Conservation (phyloP, 2,329 filamentous ascomycete species). For the Diatrype stigma region DNA sequence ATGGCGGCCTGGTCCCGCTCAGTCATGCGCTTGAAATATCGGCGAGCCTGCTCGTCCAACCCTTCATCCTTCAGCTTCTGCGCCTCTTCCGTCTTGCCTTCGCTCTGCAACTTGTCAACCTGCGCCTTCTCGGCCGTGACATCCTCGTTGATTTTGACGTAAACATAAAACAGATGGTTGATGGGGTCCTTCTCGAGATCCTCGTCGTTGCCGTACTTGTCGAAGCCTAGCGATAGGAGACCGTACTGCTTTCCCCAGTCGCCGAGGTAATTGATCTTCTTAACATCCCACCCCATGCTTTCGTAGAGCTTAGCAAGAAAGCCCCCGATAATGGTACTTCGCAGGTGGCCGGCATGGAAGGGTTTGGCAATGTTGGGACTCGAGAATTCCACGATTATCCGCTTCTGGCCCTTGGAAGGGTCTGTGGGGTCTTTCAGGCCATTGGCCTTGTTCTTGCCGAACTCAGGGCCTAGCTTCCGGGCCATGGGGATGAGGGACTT, state of each 20-base stretch:
- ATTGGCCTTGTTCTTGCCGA: conserved; percentile 59
- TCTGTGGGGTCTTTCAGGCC: conserved; percentile 51
- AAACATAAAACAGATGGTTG: conserved; percentile 68
- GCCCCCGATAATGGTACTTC: conserved; percentile 73
- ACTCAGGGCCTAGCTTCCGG: conserved; percentile 55
- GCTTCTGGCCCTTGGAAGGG: conserved; percentile 36
- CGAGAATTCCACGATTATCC: conserved; percentile 66
- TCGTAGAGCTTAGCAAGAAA: conserved; percentile 68
- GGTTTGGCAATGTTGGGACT: conserved; percentile 75
- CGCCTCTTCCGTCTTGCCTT: conserved; percentile 39
- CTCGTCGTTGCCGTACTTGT: conserved; percentile 63
- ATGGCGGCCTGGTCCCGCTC: conserved; percentile 53
- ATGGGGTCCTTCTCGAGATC: conserved; percentile 62
- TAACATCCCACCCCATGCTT: conserved; percentile 65
- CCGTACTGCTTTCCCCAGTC: conserved; percentile 75
- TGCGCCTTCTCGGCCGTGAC: conserved; percentile 59
- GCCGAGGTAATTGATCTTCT: conserved; percentile 70
- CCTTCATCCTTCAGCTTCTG: conserved; percentile 39
- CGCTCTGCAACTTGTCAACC: conserved; percentile 46
- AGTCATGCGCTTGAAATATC: conserved; percentile 61
- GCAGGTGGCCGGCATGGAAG: conserved; percentile 70
- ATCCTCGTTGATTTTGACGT: conserved; percentile 63
- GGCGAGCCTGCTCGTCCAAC: conserved; percentile 49
- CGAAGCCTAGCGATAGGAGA: conserved; percentile 64
- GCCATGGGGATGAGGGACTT: conserved; percentile 66